phyloP scores from a whole-genome alignment of 164 flowering plant genomes.

The Nymphaea thermarum region DNA sequence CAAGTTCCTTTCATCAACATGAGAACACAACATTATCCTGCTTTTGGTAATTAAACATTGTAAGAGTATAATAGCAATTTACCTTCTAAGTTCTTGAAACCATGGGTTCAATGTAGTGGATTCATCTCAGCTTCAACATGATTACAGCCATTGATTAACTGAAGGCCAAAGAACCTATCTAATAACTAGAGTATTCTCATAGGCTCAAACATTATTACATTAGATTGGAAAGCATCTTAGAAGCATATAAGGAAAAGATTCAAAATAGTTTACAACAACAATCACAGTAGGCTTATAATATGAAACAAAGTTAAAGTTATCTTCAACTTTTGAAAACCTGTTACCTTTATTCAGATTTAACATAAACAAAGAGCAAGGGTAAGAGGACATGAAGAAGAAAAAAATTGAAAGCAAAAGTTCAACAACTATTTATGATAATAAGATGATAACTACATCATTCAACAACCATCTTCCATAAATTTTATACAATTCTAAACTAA shows the following conservation, averaged over 20 bases:
- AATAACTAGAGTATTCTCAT: constrained; percentile 76
- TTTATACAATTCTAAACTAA: too few species aligned
- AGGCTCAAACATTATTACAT: constrained; percentile 69
- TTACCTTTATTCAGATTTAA: too few species aligned
- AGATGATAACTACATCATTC: too few species aligned
- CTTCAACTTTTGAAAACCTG: too few species aligned
- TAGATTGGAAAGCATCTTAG: constrained; percentile 80
- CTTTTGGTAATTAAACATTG: not conserved
- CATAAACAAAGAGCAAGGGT: too few species aligned
- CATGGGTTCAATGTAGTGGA: constrained; percentile 44
- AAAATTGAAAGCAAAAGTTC: too few species aligned
- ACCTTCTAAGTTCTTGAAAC: constrained; percentile 48
- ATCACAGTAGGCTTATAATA: not conserved
- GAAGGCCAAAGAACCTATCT: constrained; percentile 69
- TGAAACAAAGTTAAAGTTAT: too few species aligned
- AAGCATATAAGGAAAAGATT: constrained; percentile 39
- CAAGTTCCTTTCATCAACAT: not conserved
- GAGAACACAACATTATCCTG: not conserved
- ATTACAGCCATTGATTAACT: constrained; percentile 54
- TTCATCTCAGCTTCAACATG: constrained; percentile 39
- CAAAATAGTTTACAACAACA: not conserved
- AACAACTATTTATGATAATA: too few species aligned
- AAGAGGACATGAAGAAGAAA: too few species aligned
- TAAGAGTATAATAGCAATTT: not conserved
- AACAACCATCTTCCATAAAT: too few species aligned